phyloP scores from a whole-genome alignment of 768 basidiomycete genomes.

The Boletus tomentosulus region DNA sequence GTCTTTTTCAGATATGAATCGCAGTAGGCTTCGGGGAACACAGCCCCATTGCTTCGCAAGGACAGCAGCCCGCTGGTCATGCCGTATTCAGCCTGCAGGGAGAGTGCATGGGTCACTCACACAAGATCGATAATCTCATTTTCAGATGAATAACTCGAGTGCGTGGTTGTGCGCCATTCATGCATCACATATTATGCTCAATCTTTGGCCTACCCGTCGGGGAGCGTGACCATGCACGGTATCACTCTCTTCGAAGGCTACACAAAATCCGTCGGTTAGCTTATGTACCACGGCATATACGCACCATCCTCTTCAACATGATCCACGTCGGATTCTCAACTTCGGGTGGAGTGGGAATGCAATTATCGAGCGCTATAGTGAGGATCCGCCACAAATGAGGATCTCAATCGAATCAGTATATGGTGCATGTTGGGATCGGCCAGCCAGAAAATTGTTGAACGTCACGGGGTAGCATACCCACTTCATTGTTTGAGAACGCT shows the following conservation, averaged over 20 bases:
- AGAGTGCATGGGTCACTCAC: neutral
- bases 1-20: too few species aligned
- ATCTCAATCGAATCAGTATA: slow-evolving; percentile 67
- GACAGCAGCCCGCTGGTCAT: neutral
- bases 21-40: neutral
- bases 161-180: too few species aligned
- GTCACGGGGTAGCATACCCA: too few species aligned
- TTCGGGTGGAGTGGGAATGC: slow-evolving; percentile 67
- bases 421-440: slow-evolving; percentile 51
- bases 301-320: slow-evolving; percentile 75
- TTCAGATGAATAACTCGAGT: neutral
- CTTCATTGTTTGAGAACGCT: too few species aligned
- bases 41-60: neutral
- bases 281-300: slow-evolving; percentile 15
- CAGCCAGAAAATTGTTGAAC: too few species aligned
- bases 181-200: too few species aligned
- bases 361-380: slow-evolving; percentile 60
- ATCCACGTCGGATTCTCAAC: slow-evolving; percentile 58
- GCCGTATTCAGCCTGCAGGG: neutral
- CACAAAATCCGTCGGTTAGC: neutral
- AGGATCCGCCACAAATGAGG: slow-evolving; percentile 75
- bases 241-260: slow-evolving; percentile 73
- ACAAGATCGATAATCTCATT: neutral
- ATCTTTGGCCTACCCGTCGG: slow-evolving; percentile 29
- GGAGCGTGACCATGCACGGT: slow-evolving; percentile 68